A percentile compares a stretch with the other conserved stretches of the same genome.
phyloP scores from a whole-genome alignment of 768 basidiomycete genomes.

The Tulasnella sp. region DNA sequence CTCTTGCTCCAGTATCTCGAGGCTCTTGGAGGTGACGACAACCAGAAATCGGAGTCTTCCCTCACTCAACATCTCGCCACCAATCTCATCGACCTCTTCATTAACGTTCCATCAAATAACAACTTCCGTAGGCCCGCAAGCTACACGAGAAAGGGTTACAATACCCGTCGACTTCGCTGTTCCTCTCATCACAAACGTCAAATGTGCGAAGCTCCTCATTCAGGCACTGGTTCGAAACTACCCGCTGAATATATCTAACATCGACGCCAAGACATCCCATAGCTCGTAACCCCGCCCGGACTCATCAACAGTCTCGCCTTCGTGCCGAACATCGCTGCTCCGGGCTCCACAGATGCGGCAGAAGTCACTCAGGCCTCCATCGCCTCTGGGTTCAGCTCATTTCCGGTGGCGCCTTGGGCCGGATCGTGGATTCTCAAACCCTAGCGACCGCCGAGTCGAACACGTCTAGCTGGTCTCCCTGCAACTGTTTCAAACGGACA shows the following conservation, averaged over 20 bases:
- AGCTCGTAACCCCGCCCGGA: conserved; percentile 89
- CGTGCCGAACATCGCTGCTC: conserved; percentile 67
- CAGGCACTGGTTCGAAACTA: conserved; percentile 90
- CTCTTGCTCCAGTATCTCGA: conserved; percentile 72
- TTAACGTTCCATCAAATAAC: conserved; percentile 98
- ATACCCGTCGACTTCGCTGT: conserved; percentile 98
- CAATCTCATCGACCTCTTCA: conserved; percentile 98
- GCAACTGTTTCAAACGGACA: conserved; percentile 89
- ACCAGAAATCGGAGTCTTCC: conserved; percentile 97
- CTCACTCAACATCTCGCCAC: conserved; percentile 95
- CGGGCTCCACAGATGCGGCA: conserved; percentile 61
- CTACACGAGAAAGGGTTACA: conserved; percentile 96
- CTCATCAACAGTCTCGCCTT: conserved; percentile 88
- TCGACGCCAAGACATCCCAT: conserved; percentile 95
- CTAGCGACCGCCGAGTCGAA: conserved; percentile 72
- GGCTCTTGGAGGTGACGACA: conserved; percentile 61
- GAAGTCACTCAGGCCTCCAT: conserved; percentile 79
- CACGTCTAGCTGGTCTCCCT: conserved; percentile 68
- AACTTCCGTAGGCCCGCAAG: conserved; percentile 95
- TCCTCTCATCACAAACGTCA: conserved; percentile 97
- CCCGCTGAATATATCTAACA: conserved; percentile 84
- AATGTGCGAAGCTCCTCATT: conserved; percentile 94
- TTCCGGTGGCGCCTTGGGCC: conserved; percentile 64
- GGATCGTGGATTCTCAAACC: conserved; percentile 66
- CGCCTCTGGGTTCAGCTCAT: conserved; percentile 87